Base-by-base conservation (phyloP, 2,329 filamentous ascomycete species). In the Didymellaceae sp. region DNA sequence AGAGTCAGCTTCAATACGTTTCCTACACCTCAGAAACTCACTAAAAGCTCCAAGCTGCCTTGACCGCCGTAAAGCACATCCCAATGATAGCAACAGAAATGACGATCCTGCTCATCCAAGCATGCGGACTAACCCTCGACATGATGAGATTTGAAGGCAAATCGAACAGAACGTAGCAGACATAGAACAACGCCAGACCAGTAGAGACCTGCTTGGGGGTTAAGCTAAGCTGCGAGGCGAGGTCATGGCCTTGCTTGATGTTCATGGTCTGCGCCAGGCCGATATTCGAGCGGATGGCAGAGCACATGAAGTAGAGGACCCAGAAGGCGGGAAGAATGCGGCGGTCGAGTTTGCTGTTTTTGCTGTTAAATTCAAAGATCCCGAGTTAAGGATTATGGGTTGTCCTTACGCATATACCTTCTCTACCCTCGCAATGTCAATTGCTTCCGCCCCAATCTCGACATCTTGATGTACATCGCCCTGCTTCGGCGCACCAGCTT, bases 211-310 rank as follows among this genome's bases (percentile, higher is more conserved):
- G 87, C 63, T 88, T 89, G 8, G 86, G 75, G 0, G 84, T 85
- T 58, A 96, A 77, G 52, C 85, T 69, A 41, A 96, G 81, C 28
- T 88, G 82, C 2, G 84, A 82, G 60, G 82, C 82, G n/a, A 96
- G 83, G 67, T 94, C 87, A 68, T 96, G 90, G 25, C 82, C 81
- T 32, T 82, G 75, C 14, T 81, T 75, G 22, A 70, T 75, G 75
- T 96, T 96, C 91, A 96, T 96, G 1, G 91, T 96, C 76, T 96
- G 90, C n/a, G 91, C 89, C 61, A 96, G 86, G 55, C 91, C 91
- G 59, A 96, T 90, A 74, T 95, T 96, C 65, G 90, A 94, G 43
- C 91, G 86, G 65, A 96, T 94, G 54, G 90, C 91, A 0, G 91
- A 94, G 79, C 90, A 94, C 58, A 96, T 82, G 70, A 96, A 96